These are phyloP conservation scores for Diphasiastrum complanatum DNA, from an alignment of 83 land plant species.

Conservation along the genomic window DNA sequence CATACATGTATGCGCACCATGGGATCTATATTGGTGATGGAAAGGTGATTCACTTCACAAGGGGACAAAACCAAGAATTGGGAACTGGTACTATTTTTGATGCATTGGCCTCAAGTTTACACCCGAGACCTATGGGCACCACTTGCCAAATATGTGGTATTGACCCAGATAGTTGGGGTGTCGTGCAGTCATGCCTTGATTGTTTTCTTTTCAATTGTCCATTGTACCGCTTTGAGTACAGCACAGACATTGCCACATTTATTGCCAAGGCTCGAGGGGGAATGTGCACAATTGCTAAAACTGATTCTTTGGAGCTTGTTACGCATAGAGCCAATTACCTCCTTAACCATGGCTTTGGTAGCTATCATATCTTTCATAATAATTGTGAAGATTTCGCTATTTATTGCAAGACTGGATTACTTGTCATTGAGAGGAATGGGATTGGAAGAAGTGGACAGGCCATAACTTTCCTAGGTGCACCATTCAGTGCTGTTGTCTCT, in stretches of 20 bases:
- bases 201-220: not conserved
- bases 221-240: slow-evolving; percentile 4
- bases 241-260: not conserved
- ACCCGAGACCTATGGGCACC: no score
- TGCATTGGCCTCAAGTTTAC: no score
- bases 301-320: not conserved
- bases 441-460: not conserved
- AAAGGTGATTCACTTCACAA: no score
- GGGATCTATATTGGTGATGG: no score
- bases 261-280: slow-evolving; percentile 1
- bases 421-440: not conserved
- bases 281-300: not conserved
- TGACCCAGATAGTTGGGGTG: not conserved
- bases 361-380: not conserved
- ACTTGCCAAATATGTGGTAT: no score
- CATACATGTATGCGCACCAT: no score
- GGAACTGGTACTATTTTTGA: no score
- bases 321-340: not conserved
- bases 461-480: not conserved
- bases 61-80: no score
- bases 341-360: not conserved
- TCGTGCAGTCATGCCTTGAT: not conserved
- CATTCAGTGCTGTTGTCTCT: no score
- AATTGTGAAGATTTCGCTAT: slow-evolving; percentile 1
- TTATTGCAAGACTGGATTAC: not conserved